Base-by-base conservation (phyloP, 1,139 yeast species). In the Kodamaea sp. region DNA sequence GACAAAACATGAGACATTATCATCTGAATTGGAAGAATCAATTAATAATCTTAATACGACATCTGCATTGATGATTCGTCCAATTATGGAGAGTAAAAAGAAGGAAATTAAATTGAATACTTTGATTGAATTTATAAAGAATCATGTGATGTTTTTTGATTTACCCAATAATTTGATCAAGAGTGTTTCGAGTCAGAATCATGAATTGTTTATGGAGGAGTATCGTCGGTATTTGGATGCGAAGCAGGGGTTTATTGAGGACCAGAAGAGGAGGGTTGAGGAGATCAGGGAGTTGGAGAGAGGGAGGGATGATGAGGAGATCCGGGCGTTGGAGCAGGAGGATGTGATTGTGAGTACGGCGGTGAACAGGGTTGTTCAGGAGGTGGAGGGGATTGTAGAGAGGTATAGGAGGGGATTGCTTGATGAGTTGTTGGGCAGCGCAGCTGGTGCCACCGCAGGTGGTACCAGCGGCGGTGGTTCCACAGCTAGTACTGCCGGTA, bases 11-110 rank as follows among this genome's bases (percentile, higher is more conserved):
- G 57, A 52, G 9, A 44, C 62, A 5, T 52, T 58, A 9, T 47
- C 60, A 8, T 64, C 67, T 24, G 71, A 66, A 28, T 54, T 76
- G 27, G 77, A 73, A 40, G 68, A 61, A 29, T 60, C 80, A 23
- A 65, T 71, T 34, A 68, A 65, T 37, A 70, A 72, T 45, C 63
- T 81, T 31, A 74, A 75, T 39, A 65, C 73, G 34, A 73, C 78
- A n/a, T 83, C 90, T 0, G 72, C 87, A 1, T 67, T 81, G 45
- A 67, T 84, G 57, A 75, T 88, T 46, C 79, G 89, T 45, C 97
- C 97, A 0, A 78, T 90, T 6, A 62, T 82, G 39, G 84, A 83
- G 37, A 78, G 79, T 40, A 75, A 79, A 42, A 64, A 70, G 7
- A 80, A 78, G 49, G 86, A 84, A 46, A 65, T 67, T 20, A 79